These are phyloP conservation scores for Iris macrosiphon DNA, from an alignment of 106 monocot genomes.

Conservation along the genomic window DNA sequence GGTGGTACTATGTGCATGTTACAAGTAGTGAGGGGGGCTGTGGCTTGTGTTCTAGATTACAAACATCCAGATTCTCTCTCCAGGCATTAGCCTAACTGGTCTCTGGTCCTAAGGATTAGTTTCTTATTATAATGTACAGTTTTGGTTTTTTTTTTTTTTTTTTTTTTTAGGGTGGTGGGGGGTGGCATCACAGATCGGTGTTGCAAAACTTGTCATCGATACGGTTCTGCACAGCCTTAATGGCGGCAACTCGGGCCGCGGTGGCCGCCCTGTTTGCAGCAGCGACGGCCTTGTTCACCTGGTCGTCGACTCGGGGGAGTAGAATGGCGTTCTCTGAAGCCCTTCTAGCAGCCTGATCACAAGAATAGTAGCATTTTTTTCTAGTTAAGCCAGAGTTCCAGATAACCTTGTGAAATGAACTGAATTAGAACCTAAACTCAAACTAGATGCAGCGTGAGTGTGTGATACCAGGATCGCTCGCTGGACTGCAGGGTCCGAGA, in stretches of 20 bases:
- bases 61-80: too few relatives aligned
- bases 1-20: too few relatives aligned
- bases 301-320: conserved; percentile 29
- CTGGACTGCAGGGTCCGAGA: conserved; percentile 8
- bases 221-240: conserved; percentile 50
- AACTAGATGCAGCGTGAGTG: background rate
- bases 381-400: too few relatives aligned
- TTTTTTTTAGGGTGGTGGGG: too few relatives aligned
- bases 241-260: conserved; percentile 34
- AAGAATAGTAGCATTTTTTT: too few relatives aligned
- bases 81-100: too few relatives aligned
- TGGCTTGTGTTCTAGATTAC: too few relatives aligned
- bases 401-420: too few relatives aligned
- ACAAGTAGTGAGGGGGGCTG: too few relatives aligned
- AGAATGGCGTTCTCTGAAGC: conserved; percentile 23
- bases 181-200: conserved; percentile 20
- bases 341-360: conserved; percentile 24
- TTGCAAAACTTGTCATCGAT: conserved; percentile 34
- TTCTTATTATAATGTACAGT: too few relatives aligned
- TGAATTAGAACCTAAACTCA: background rate
- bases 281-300: conserved; percentile 32
- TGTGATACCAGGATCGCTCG: conserved; percentile 18
- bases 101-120: too few relatives aligned
- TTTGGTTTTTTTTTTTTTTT: too few relatives aligned
- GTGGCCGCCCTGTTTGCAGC: conserved; percentile 37